Evolutionary conservation across 1,284 basidiomycete species (phyloP).

Genomic region (Trichosporon faecale): DNA sequence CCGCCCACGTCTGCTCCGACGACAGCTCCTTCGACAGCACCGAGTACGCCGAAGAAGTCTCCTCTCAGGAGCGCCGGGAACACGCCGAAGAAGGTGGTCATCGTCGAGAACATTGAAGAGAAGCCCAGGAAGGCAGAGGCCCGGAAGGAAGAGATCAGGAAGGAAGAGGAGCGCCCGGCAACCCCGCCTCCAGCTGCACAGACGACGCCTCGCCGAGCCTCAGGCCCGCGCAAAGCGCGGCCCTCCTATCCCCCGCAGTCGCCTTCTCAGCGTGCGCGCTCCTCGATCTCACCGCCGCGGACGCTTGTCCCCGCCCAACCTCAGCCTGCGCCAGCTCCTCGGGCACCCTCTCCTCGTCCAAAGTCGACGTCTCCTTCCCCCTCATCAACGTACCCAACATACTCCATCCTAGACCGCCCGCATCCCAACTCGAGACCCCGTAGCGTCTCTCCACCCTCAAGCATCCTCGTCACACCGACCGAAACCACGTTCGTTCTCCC

Average conservation of each 20-base stretch:
- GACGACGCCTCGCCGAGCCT: not conserved
- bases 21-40: not conserved
- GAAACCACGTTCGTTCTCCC: not conserved
- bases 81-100: too few species aligned
- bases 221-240: not conserved
- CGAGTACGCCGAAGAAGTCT: not conserved
- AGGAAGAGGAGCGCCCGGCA: not conserved
- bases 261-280: not conserved
- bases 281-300: not conserved
- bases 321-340: not conserved
- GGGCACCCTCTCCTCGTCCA: not conserved
- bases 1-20: not conserved
- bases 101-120: not conserved
- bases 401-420: not conserved
- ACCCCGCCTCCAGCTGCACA: not conserved
- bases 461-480: conserved; percentile 1
- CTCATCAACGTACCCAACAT: not conserved
- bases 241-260: not conserved
- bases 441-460: not conserved
- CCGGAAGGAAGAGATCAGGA: too few species aligned
- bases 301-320: not conserved
- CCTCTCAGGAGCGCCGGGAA: not conserved
- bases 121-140: too few species aligned
- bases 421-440: not conserved
- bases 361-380: not conserved